phyloP scores from a whole-genome alignment of 202 grass and related monocot species.

The Setaria viridis region DNA sequence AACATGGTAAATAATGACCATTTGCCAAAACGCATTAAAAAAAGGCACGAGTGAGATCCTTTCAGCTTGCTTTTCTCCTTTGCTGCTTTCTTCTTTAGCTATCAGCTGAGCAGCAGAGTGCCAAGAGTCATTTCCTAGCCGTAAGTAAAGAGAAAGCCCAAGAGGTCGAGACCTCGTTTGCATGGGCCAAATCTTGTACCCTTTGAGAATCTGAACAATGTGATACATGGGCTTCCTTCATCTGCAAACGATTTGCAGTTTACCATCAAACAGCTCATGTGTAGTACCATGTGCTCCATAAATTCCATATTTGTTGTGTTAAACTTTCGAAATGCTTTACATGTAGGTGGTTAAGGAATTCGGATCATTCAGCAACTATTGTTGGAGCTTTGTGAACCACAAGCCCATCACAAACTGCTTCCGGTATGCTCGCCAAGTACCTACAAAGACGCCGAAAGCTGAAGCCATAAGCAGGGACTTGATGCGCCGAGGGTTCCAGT shows the following conservation, averaged over 20 bases:
- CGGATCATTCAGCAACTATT: constrained; percentile 69
- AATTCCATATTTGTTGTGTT: not conserved
- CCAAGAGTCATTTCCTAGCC: not conserved
- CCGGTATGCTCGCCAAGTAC: constrained; percentile 58
- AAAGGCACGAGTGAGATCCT: not conserved
- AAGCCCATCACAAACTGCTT: constrained; percentile 52
- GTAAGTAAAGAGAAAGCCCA: not conserved
- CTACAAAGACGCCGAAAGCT: constrained; percentile 69
- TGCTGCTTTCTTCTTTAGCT: not conserved
- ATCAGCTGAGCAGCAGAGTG: not conserved
- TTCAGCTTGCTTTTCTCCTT: not conserved
- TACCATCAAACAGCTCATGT: not conserved
- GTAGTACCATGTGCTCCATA: not conserved
- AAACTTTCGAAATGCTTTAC: constrained; percentile 1
- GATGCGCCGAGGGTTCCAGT: constrained; percentile 73
- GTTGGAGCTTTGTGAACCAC: constrained; percentile 74
- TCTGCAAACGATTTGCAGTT: constrained; percentile 20
- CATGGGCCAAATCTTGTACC: constrained; percentile 16
- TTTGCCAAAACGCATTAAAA: constrained; percentile 7
- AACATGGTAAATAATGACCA: not conserved
- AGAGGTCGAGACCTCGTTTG: not conserved
- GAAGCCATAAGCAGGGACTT: constrained; percentile 75
- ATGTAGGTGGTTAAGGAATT: constrained; percentile 59
- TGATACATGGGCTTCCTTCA: not conserved
- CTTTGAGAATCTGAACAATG: constrained; percentile 7